phyloP scores from a whole-genome alignment of 139 green algal species.

The Chlorella sp. region DNA sequence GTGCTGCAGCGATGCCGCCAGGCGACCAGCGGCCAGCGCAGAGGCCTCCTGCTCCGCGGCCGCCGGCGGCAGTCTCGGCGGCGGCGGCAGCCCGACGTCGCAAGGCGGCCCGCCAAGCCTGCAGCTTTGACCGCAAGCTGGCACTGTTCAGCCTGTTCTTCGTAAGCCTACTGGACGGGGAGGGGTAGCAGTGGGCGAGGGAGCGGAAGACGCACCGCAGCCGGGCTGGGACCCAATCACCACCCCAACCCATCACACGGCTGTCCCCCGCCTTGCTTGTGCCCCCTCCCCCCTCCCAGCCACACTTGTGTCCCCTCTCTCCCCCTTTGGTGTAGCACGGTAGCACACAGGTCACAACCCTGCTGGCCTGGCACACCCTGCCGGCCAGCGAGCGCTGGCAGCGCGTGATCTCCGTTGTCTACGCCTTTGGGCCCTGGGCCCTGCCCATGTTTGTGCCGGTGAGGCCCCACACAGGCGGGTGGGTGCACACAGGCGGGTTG shows the following conservation, averaged over 20 bases:
- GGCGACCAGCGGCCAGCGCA: too few species aligned
- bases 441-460: too few species aligned
- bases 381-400: not conserved
- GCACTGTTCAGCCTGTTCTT: slow-evolving; percentile 1
- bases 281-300: not conserved
- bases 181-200: too few species aligned
- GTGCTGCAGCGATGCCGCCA: too few species aligned
- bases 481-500: too few species aligned
- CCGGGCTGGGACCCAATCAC: not conserved
- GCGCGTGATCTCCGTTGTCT: not conserved
- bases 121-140: not conserved
- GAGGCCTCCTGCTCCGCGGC: not conserved
- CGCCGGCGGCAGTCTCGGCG: not conserved
- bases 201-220: too few species aligned
- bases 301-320: not conserved
- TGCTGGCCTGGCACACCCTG: slow-evolving; percentile 11
- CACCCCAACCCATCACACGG: not conserved
- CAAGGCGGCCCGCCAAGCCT: not conserved
- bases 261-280: not conserved
- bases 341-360: too few species aligned
- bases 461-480: too few species aligned
- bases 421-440: not conserved
- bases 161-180: too few species aligned
- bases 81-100: not conserved
- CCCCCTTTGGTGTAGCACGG: not conserved